These are phyloP conservation scores for sweet orange (Citrus sinensis) DNA, from an alignment of 345 rosid species.

Conservation along the genomic window DNA sequence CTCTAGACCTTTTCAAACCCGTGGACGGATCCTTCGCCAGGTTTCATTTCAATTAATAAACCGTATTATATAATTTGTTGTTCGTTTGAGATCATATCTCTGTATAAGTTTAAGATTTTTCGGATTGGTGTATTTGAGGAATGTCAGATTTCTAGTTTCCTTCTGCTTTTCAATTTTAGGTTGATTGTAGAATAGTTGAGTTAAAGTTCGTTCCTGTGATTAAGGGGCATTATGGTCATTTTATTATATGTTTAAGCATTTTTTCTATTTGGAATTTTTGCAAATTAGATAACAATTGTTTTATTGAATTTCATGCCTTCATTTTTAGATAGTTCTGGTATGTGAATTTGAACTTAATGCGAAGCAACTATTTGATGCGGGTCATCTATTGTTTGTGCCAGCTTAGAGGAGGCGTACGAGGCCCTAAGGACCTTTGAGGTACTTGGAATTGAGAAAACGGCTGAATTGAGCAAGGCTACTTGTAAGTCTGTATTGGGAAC, in stretches of 20 bases:
- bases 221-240: not conserved
- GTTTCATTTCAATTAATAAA: constrained; percentile 33
- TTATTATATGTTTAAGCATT: not conserved
- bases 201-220: not conserved
- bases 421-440: constrained; percentile 73
- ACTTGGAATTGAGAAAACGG: constrained; percentile 59
- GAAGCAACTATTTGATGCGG: constrained; percentile 1
- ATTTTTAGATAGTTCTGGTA: not conserved
- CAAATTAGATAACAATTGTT: not conserved
- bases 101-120: not conserved
- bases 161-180: not conserved
- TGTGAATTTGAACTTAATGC: not conserved
- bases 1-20: constrained; percentile 61
- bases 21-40: constrained; percentile 66
- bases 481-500: constrained; percentile 50
- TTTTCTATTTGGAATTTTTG: not conserved
- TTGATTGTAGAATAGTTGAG: not conserved
- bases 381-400: constrained; percentile 16
- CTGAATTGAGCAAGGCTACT: constrained; percentile 43
- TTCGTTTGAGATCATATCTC: not conserved
- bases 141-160: not conserved
- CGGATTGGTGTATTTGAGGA: not conserved
- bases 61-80: not conserved
- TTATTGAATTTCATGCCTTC: not conserved
- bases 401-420: constrained; percentile 78